Conservation (phyloP, 306 rosid species). For the Arachis hypogaea region DNA sequence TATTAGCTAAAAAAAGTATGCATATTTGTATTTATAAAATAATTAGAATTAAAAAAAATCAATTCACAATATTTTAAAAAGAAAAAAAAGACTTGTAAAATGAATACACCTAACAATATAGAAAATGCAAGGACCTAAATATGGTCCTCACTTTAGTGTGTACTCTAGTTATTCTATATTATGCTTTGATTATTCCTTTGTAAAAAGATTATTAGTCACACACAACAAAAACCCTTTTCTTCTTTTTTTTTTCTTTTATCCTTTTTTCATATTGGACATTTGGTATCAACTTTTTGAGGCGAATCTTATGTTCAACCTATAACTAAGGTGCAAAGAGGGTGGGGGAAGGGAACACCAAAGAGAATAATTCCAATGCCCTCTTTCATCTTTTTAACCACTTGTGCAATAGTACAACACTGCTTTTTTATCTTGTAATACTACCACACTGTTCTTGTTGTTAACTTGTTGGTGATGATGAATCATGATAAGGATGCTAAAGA, state of each 20-base stretch:
- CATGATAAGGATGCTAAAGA: background rate
- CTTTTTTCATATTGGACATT: constrained; percentile 24
- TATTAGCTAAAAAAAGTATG: too few species aligned
- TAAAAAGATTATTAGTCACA: constrained; percentile 26
- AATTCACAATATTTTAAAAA: too few species aligned
- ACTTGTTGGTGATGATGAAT: background rate
- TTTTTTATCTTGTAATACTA: background rate
- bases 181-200: constrained; percentile 33
- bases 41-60: too few species aligned
- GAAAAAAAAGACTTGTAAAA: too few species aligned
- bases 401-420: background rate
- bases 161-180: background rate
- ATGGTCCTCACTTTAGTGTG: constrained; percentile 7
- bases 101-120: too few species aligned
- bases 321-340: constrained; percentile 6
- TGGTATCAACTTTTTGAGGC: constrained; percentile 43
- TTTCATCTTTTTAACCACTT: constrained; percentile 23
- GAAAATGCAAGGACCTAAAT: background rate
- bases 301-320: constrained; percentile 36
- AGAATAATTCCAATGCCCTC: constrained; percentile 18
- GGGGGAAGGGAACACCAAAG: background rate
- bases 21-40: too few species aligned
- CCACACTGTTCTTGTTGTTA: background rate
- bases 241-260: background rate
- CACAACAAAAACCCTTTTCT: constrained; percentile 14